Percentiles rank a stretch among this genome's conserved stretches.
Evolutionary conservation across 2,329 filamentous ascomycete species (phyloP).

Genomic region (Tolypocladium endophyticum): DNA sequence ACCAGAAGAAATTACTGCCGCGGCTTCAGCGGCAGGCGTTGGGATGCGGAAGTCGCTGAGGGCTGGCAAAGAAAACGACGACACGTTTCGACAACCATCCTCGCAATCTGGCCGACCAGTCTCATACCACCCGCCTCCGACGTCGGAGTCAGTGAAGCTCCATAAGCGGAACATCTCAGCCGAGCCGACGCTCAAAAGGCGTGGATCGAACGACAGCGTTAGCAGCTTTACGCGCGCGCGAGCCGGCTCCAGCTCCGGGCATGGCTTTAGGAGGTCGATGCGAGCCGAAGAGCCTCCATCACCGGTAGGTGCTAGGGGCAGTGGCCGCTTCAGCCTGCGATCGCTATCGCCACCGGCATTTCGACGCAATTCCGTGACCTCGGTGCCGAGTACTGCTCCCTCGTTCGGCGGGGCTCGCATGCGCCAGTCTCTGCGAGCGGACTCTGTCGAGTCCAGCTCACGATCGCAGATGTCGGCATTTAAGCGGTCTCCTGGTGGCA

Average conservation of each 20-base stretch:
- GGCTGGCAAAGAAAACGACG: constrained; percentile 5
- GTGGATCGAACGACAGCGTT: constrained; percentile 56
- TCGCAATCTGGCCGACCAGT: constrained; percentile 12
- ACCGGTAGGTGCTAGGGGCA: constrained; percentile 18
- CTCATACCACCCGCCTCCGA: constrained; percentile 17
- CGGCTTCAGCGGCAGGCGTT: constrained; percentile 1
- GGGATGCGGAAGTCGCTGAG: constrained; percentile 14
- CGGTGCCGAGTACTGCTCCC: constrained; percentile 21
- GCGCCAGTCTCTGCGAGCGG: constrained; percentile 34
- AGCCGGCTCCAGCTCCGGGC: constrained; percentile 32
- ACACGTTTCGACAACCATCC: constrained; percentile 2
- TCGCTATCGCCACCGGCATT: constrained; percentile 57
- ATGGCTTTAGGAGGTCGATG: constrained; percentile 66
- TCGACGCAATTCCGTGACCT: constrained; percentile 29
- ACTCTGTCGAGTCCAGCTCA: constrained; percentile 21
- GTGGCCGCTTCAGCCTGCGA: constrained; percentile 59
- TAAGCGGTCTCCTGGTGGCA: constrained; percentile 21
- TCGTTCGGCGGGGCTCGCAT: constrained; percentile 19
- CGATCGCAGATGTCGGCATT: constrained; percentile 33
- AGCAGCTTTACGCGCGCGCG: constrained; percentile 71
- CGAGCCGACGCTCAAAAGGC: constrained; percentile 34
- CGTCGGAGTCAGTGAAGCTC: constrained; percentile 7
- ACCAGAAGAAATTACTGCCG: background rate
- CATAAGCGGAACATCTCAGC: constrained; percentile 14
- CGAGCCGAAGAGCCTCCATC: constrained; percentile 27